phyloP scores from a whole-genome alignment of 768 basidiomycete genomes.

The Lactarius deliciosus region DNA sequence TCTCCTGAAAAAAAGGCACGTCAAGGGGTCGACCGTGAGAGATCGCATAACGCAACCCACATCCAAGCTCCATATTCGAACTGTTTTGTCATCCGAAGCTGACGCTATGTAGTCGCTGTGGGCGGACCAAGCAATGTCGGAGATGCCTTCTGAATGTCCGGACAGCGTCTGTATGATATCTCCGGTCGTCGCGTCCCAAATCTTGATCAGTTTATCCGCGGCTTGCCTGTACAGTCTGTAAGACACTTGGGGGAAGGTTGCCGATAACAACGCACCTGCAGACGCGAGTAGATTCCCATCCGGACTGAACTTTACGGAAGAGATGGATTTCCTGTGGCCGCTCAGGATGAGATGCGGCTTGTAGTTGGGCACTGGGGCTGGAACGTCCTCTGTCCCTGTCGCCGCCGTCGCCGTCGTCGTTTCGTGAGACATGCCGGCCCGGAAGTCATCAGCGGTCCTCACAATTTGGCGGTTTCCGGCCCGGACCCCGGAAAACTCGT shows the following conservation, averaged over 20 bases:
- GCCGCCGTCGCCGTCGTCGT: neutral
- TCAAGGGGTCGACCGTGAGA: constrained; percentile 10
- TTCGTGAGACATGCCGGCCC: constrained; percentile 15
- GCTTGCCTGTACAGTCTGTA: constrained; percentile 54
- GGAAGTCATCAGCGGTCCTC: too few species aligned
- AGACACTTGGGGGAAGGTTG: constrained; percentile 21
- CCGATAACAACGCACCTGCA: constrained; percentile 56
- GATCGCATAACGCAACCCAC: constrained; percentile 40
- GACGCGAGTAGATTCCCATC: constrained; percentile 82
- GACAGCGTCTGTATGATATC: constrained; percentile 69
- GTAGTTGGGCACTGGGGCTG: constrained; percentile 48
- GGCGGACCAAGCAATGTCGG: constrained; percentile 85
- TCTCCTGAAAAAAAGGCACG: constrained; percentile 43
- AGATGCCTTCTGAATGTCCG: constrained; percentile 81
- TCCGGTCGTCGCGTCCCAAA: constrained; percentile 76
- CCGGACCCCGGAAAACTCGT: too few species aligned
- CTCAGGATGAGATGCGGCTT: constrained; percentile 59
- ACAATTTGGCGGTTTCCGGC: too few species aligned
- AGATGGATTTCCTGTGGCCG: constrained; percentile 82
- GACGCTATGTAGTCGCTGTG: constrained; percentile 85
- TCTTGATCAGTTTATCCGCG: constrained; percentile 78
- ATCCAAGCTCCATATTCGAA: constrained; percentile 82
- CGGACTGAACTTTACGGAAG: constrained; percentile 86
- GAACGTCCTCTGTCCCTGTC: constrained; percentile 3
- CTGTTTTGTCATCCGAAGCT: constrained; percentile 90